Evolutionary conservation across 768 basidiomycete genomes (phyloP), one percentile per base, ranked within the genome.

Genomic region (Kwoniella dendrophila): DNA sequence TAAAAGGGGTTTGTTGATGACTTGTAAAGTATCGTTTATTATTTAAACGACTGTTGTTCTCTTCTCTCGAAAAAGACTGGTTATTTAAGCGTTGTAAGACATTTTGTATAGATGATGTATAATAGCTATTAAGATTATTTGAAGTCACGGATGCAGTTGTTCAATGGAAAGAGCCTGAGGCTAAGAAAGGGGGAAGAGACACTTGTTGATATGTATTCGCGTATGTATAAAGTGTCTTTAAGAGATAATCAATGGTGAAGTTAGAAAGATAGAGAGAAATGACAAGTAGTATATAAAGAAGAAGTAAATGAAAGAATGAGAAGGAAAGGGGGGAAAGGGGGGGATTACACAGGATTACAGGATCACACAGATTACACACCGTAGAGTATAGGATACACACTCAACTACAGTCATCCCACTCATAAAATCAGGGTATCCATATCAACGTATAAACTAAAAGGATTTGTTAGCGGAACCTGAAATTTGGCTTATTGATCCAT

Each of bases 11-110:
- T 38, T 60, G 55, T 56, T 63, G 60, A 36, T 54, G 27, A 55
- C 41, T 53, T 56, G 47, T 43, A 41, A 61, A 51, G 49, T 38
- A 53, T 63, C 53, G 34, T 51, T 32, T 24, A 59, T 43, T 51
- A 2, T 43, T 30, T 56, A 22, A 56, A 43, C 41, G 61, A 55
- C 43, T 22, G 56, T n/a, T n/a, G n/a, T 33, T 58, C 52, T 65
- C 58, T 58, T 64, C 63, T 56, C n/a, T 50, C n/a, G 36, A 40
- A 30, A 47, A 58, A 63, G 59, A 53, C 40, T 59, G 34, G 22
- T 45, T 52, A 30, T 55, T 68, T 70, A 70, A 44, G 56, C 63
- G 63, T 33, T n/a, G 41, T 32, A 70, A 56, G 56, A 68, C 70
- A 71, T 71, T 57, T 44, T 68, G 66, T 43, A 71, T 62, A 27